Evolutionary conservation across 495 filamentous ascomycete species (phyloP).

Genomic region (Tuber magnatum): DNA sequence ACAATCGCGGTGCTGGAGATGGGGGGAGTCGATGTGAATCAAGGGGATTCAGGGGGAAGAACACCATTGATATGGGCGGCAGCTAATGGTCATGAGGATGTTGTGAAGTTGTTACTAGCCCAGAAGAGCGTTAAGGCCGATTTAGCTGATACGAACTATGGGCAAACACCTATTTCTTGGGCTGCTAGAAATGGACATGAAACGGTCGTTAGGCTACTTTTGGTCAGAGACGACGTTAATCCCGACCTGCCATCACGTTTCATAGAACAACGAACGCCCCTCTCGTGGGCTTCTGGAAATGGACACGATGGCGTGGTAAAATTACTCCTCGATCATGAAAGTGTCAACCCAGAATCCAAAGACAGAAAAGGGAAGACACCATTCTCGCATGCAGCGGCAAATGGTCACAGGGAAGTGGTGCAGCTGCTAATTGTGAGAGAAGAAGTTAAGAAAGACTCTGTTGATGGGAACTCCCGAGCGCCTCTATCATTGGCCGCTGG

Average conservation of each 20-base stretch:
- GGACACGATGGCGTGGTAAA: slow-evolving; percentile 43
- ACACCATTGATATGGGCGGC: slow-evolving; percentile 40
- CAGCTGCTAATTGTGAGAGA: neutral
- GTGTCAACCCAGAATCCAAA: slow-evolving; percentile 16
- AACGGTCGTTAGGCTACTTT: slow-evolving; percentile 32
- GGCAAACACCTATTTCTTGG: slow-evolving; percentile 39
- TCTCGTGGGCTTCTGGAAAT: slow-evolving; percentile 43
- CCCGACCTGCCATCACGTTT: slow-evolving; percentile 20
- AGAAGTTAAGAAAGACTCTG: neutral
- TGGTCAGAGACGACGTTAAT: slow-evolving; percentile 25
- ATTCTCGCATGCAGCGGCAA: slow-evolving; percentile 8
- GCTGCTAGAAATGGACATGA: slow-evolving; percentile 39
- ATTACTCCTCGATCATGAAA: slow-evolving; percentile 6
- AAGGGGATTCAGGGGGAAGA: slow-evolving; percentile 9
- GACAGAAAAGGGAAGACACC: slow-evolving; percentile 30
- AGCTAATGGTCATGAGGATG: slow-evolving; percentile 32
- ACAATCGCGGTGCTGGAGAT: neutral
- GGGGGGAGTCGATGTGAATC: slow-evolving; percentile 18
- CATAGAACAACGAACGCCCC: slow-evolving; percentile 38
- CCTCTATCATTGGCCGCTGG: neutral
- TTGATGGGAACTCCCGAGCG: neutral
- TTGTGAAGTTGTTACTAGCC: slow-evolving; percentile 37
- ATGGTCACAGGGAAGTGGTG: neutral
- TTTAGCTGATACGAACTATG: slow-evolving; percentile 6
- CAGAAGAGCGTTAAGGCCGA: slow-evolving; percentile 15